A percentile compares a stretch with the other conserved stretches of the same genome.
These are phyloP conservation scores for Trametes gibbosa DNA, from an alignment of 768 basidiomycete genomes.

Conservation along the genomic window DNA sequence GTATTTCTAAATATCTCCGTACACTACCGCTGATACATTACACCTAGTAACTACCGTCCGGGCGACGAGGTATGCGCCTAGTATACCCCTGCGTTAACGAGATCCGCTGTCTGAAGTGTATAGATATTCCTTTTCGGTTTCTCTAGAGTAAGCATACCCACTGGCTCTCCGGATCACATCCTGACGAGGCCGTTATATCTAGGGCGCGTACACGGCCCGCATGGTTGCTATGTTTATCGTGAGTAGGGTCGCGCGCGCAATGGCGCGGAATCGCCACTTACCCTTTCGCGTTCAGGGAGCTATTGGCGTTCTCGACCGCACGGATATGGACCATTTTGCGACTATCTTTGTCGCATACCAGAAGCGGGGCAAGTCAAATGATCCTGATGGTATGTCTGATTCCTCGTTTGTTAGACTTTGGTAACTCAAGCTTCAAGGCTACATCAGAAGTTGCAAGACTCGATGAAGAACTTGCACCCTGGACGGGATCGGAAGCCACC, in stretches of 20 bases:
- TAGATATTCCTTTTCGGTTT: conserved; percentile 80
- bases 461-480: conserved; percentile 47
- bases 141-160: conserved; percentile 53
- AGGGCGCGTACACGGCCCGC: conserved; percentile 77
- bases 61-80: conserved; percentile 60
- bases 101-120: conserved; percentile 1
- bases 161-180: no score
- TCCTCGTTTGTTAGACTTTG: neutral
- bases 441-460: conserved; percentile 38
- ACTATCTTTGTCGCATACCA: conserved; percentile 61
- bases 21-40: neutral
- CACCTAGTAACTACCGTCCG: conserved; percentile 58
- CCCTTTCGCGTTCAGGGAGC: conserved; percentile 46
- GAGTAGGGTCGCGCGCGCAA: conserved; percentile 12
- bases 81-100: neutral
- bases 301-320: conserved; percentile 68
- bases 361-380: conserved; percentile 54
- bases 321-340: conserved; percentile 71
- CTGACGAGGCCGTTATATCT: neutral
- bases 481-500: conserved; percentile 49
- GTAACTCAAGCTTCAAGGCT: neutral
- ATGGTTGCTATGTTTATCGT: conserved; percentile 74
- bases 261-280: neutral
- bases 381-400: conserved; percentile 40
- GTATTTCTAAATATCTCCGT: neutral